phyloP scores from a whole-genome alignment of 768 basidiomycete genomes.

The Auriscalpium vulgare region DNA sequence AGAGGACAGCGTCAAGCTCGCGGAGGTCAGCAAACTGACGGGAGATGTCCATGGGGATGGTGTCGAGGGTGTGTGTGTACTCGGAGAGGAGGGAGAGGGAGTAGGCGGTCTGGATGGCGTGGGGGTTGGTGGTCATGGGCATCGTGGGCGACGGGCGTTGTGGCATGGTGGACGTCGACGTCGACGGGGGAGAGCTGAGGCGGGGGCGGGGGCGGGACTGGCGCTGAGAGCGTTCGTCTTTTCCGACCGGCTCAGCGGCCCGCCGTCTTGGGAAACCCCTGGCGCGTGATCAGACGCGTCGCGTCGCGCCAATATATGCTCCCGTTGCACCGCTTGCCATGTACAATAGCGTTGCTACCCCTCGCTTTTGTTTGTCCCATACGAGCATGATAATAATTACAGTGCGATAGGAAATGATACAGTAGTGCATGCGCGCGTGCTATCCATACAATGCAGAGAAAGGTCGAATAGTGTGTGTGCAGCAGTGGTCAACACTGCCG shows the following conservation, averaged over 20 bases:
- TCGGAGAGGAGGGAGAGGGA: slow-evolving; percentile 67
- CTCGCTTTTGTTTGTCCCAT: background rate
- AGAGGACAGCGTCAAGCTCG: slow-evolving; percentile 97
- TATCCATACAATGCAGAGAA: background rate
- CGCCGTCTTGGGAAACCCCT: background rate
- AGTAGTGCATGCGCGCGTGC: background rate
- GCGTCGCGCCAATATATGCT: background rate
- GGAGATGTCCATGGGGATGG: slow-evolving; percentile 90
- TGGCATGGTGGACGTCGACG: background rate
- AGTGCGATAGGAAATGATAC: background rate
- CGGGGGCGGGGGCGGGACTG: background rate
- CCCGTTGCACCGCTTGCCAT: background rate
- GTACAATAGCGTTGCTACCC: background rate
- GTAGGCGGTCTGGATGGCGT: slow-evolving; percentile 38
- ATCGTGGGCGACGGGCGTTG: background rate
- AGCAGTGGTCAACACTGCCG: background rate
- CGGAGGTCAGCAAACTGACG: slow-evolving; percentile 92
- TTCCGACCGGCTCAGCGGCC: background rate
- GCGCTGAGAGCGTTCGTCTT: background rate
- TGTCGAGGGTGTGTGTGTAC: slow-evolving; percentile 88
- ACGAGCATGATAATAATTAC: background rate
- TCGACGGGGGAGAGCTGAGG: background rate
- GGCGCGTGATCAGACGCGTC: background rate
- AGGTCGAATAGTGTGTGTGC: background rate
- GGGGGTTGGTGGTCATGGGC: slow-evolving; percentile 19